Percentiles rank a stretch among this genome's conserved stretches.
Evolutionary conservation across 495 filamentous ascomycete genomes (phyloP).

Genomic region (Aspergillus kassunensis): DNA sequence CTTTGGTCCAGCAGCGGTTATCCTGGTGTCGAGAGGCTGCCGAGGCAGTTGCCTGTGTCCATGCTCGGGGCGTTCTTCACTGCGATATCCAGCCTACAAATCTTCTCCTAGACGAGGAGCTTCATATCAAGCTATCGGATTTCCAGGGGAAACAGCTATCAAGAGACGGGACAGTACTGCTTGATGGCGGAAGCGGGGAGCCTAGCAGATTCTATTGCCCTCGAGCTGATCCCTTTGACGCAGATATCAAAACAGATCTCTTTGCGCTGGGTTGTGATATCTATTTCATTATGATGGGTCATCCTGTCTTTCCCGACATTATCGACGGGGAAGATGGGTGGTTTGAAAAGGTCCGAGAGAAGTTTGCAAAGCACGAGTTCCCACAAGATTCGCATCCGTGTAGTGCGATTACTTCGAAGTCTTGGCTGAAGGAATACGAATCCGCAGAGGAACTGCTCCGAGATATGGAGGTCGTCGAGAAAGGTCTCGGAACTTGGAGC

Average conservation of each 20-base stretch:
- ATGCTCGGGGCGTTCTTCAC: too few species aligned
- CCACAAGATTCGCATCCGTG: neutral
- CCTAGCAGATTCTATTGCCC: neutral
- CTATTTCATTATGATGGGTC: neutral
- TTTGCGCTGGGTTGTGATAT: slow-evolving; percentile 3
- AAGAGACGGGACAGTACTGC: too few species aligned
- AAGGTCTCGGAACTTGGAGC: too few species aligned
- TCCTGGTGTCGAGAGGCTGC: too few species aligned
- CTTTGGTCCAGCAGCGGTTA: too few species aligned
- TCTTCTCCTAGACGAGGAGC: too few species aligned
- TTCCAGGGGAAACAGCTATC: too few species aligned
- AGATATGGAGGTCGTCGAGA: neutral
- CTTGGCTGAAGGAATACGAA: neutral
- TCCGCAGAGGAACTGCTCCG: neutral
- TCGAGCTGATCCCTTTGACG: neutral
- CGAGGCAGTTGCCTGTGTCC: too few species aligned
- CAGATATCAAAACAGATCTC: neutral
- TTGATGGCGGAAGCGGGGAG: too few species aligned
- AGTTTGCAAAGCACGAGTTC: neutral
- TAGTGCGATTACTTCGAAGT: neutral
- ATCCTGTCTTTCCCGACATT: neutral
- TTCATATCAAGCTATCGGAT: too few species aligned
- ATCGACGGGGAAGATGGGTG: neutral
- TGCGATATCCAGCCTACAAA: too few species aligned
- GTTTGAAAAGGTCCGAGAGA: neutral